Base-by-base conservation (phyloP, 371 early-diverging fungal genomes). In the Syncephalastrum monosporum region DNA sequence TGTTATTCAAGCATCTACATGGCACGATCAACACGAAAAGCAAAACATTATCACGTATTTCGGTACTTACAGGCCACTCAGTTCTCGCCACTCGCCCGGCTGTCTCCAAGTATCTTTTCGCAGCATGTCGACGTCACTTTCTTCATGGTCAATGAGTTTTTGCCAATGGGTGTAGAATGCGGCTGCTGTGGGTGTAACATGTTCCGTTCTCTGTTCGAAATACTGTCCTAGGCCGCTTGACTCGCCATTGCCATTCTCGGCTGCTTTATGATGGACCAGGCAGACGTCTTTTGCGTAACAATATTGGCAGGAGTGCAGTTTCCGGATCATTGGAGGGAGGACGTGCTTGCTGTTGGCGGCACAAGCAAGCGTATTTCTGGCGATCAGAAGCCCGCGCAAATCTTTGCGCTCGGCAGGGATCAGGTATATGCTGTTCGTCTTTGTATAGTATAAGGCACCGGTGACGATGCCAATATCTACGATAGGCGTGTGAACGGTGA, bases 101-200 rank as follows among this genome's bases (percentile, higher is more conserved):
- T 88, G 64, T 13, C 79, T 84, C 97, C 97, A 97, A 12, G 96
- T 86, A 64, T 94, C 91, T 29, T 82, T 83, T 19, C 88, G 82
- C 15, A 81, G 71, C 38, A 81, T 74, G 50, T 82, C 71, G 43
- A 85, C 72, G 27, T 91, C 91, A 0, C 77, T 73, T 64, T 97
- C 95, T 56, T 98, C 98, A 52, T 85, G 50, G 10, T 86, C 79
- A 19, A 98, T 67, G 15, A 96, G 57, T 4, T 67, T 61, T 60
- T 89, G 84, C 98, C 98, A 97, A 19, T 85, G 72, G 13, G 76
- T 74, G 53, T 93, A 85, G 64, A 98, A 97, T 15, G 51, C 67
- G 13, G 78, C 29, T 8, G 89, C 87, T 1, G 38, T 47, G 4
- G 72, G 71, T 4, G 73, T 82, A 19, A 96, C 47, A 64, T 91